A percentile compares a stretch with the other conserved stretches of the same genome.
Evolutionary conservation across 805 yeast genomes (phyloP).

Genomic region (Millerago galiae): DNA sequence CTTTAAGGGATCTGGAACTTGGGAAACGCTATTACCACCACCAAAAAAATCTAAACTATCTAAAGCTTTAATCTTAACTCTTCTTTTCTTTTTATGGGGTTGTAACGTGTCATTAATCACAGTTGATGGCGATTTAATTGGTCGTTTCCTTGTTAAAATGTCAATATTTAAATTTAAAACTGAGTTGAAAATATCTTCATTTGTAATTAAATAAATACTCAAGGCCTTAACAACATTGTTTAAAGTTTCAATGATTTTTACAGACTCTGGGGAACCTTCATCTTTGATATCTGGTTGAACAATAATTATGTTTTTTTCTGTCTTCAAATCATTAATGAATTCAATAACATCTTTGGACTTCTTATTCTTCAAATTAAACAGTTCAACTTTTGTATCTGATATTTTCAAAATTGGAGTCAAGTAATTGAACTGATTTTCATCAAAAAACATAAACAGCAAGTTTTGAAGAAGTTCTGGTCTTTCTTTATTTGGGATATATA

Average conservation of each 20-base stretch:
- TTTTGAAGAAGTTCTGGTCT: slow-evolving; percentile 22
- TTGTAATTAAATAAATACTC: slow-evolving; percentile 17
- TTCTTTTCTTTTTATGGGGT: slow-evolving; percentile 11
- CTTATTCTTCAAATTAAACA: not conserved
- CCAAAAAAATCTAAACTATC: slow-evolving; percentile 33
- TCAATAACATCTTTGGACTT: not conserved
- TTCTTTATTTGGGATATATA: slow-evolving; percentile 17
- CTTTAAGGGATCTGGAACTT: slow-evolving; percentile 1
- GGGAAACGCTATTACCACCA: slow-evolving; percentile 30
- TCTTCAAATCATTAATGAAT: not conserved
- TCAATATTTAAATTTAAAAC: slow-evolving; percentile 15
- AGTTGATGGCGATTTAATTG: slow-evolving; percentile 5
- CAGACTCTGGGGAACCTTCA: not conserved
- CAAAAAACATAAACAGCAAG: slow-evolving; percentile 22
- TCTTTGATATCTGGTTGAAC: slow-evolving; percentile 12
- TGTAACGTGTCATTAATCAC: not conserved
- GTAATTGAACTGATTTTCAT: slow-evolving; percentile 15
- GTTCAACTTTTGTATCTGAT: not conserved
- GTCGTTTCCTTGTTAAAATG: slow-evolving; percentile 10
- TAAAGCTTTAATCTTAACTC: slow-evolving; percentile 25
- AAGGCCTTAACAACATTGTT: slow-evolving; percentile 15
- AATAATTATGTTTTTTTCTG: slow-evolving; percentile 3
- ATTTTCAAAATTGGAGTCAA: slow-evolving; percentile 20
- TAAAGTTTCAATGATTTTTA: slow-evolving; percentile 3
- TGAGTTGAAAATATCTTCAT: slow-evolving; percentile 25